Conservation (phyloP, 495 filamentous ascomycete genomes). For the Stereocaulon alpinum region DNA sequence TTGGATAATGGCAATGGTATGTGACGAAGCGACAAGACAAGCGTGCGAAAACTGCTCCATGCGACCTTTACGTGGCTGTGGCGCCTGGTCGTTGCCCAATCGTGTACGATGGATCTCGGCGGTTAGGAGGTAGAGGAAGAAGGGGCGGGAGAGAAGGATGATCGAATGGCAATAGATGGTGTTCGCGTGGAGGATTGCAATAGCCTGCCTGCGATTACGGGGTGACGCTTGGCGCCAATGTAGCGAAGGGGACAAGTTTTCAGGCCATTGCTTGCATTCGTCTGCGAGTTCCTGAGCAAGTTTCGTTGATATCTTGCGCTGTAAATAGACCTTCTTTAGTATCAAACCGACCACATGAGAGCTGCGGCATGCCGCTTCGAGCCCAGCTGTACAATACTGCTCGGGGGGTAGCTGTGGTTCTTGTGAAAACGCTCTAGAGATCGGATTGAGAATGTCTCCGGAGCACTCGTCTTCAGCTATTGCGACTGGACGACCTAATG, state of each 20-base stretch:
- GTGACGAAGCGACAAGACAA: slow-evolving; percentile 59
- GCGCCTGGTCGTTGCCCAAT: slow-evolving; percentile 19
- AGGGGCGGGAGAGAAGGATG: slow-evolving; percentile 56
- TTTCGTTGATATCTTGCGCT: slow-evolving; percentile 55
- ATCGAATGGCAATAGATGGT: slow-evolving; percentile 65
- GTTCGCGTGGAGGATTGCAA: slow-evolving; percentile 57
- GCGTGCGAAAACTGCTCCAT: slow-evolving; percentile 59
- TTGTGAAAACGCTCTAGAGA: slow-evolving; percentile 24
- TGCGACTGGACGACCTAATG: slow-evolving; percentile 47
- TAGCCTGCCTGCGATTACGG: slow-evolving; percentile 41
- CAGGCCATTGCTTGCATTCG: slow-evolving; percentile 40
- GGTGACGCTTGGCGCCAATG: slow-evolving; percentile 41
- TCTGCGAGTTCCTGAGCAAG: slow-evolving; percentile 58
- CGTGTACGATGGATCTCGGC: slow-evolving; percentile 34
- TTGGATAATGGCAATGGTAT: slow-evolving; percentile 52
- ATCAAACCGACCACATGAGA: slow-evolving; percentile 57
- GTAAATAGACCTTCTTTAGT: slow-evolving; percentile 57
- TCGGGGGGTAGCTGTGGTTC: not conserved
- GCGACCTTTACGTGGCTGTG: slow-evolving; percentile 29
- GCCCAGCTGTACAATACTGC: slow-evolving; percentile 22
- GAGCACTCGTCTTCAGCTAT: slow-evolving; percentile 55
- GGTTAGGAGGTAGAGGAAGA: slow-evolving; percentile 50
- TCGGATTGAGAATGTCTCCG: slow-evolving; percentile 35
- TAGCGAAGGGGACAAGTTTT: slow-evolving; percentile 34
- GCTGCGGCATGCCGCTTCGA: slow-evolving; percentile 45